phyloP scores from a whole-genome alignment of 163 green algal species.

The Volvox carteri region DNA sequence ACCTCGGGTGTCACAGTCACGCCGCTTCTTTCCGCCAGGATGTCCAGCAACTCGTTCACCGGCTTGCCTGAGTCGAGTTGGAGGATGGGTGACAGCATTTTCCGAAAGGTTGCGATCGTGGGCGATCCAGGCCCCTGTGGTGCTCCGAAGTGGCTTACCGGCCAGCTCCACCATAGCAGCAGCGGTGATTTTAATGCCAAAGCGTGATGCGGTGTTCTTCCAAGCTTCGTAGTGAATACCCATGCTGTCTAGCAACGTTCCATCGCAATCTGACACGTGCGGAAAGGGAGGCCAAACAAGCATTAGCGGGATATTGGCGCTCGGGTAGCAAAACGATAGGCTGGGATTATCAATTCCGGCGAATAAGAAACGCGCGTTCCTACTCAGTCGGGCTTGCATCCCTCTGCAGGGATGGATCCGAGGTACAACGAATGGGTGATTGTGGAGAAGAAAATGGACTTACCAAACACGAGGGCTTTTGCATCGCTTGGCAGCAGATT shows the following conservation, averaged over 20 bases:
- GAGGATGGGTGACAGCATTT: neutral
- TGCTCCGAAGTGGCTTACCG: neutral
- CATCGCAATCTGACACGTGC: conserved; percentile 48
- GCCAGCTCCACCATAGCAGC: conserved; percentile 54
- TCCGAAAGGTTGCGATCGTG: no score
- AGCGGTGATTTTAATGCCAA: conserved; percentile 40
- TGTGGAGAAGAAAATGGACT: no score
- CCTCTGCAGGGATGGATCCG: no score
- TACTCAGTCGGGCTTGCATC: no score
- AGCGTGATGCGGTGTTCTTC: conserved; percentile 40
- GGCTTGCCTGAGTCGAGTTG: conserved; percentile 31
- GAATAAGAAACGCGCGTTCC: no score
- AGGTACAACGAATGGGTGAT: no score
- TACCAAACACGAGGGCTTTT: conserved; percentile 51
- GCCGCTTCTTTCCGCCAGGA: conserved; percentile 38
- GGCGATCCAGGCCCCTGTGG: no score
- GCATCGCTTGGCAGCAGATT: conserved; percentile 21
- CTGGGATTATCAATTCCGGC: no score
- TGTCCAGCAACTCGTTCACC: conserved; percentile 54
- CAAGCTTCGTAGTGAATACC: conserved; percentile 49
- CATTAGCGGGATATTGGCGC: no score
- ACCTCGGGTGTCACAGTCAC: conserved; percentile 46
- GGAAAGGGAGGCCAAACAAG: no score
- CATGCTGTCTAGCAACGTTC: conserved; percentile 56
- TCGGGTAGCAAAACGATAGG: no score